A percentile compares a stretch with the other conserved stretches of the same genome.
These are phyloP conservation scores for Draba incana DNA, from an alignment of 345 rosid genomes.

Conservation along the genomic window DNA sequence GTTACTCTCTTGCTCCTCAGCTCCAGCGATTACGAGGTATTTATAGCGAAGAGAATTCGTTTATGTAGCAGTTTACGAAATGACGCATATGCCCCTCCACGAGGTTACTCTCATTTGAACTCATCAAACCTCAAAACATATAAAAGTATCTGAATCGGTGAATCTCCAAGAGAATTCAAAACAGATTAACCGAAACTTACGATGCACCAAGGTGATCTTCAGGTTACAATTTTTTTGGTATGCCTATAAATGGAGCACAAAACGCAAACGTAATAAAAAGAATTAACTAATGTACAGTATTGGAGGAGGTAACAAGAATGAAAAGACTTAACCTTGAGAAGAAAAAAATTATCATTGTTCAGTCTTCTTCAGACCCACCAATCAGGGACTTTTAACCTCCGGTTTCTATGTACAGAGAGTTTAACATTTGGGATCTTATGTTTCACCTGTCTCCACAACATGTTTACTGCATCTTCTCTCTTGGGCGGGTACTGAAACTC, in stretches of 20 bases:
- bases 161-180: background rate
- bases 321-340: conserved; percentile 22
- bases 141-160: conserved; percentile 6
- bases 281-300: conserved; percentile 51
- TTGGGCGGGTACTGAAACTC: conserved; percentile 79
- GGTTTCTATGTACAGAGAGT: conserved; percentile 73
- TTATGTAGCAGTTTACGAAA: background rate
- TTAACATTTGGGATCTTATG: conserved; percentile 66
- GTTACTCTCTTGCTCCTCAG: conserved; percentile 23
- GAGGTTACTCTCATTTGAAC: background rate
- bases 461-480: conserved; percentile 75
- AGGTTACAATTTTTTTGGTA: background rate
- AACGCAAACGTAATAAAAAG: conserved; percentile 32
- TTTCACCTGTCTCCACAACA: conserved; percentile 91
- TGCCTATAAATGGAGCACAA: conserved; percentile 28
- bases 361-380: conserved; percentile 69
- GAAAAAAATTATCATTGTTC: background rate
- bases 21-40: conserved; percentile 22
- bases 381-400: conserved; percentile 79
- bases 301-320: conserved; percentile 12
- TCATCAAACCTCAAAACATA: conserved; percentile 19
- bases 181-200: background rate
- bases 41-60: background rate
- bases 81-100: conserved; percentile 26
- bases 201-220: conserved; percentile 12